A percentile compares a stretch with the other conserved stretches of the same genome.
Conservation (phyloP, 805 yeast species). For the Yamadazyma tumulicola region DNA sequence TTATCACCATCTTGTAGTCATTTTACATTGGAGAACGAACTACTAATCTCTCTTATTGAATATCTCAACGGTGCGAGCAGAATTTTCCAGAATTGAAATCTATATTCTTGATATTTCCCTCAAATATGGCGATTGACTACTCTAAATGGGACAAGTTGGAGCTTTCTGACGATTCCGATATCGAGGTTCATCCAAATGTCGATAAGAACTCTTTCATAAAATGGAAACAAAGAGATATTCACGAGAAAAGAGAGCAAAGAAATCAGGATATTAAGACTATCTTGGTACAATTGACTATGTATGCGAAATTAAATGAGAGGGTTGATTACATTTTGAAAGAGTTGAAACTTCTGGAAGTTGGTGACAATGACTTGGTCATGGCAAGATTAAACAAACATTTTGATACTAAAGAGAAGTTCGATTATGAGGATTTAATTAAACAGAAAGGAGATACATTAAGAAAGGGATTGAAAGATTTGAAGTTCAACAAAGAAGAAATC, state of each 20-base stretch:
- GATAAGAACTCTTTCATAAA: slow-evolving; percentile 88
- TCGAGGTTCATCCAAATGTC: slow-evolving; percentile 97
- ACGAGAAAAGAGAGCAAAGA: slow-evolving; percentile 82
- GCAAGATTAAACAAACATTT: slow-evolving; percentile 47
- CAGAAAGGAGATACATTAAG: slow-evolving; percentile 42
- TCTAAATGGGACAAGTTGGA: slow-evolving; percentile 98
- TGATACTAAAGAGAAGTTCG: slow-evolving; percentile 57
- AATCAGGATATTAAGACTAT: slow-evolving; percentile 74
- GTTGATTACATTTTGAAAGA: slow-evolving; percentile 59
- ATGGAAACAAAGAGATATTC: slow-evolving; percentile 97
- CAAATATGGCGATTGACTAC: slow-evolving; percentile 92
- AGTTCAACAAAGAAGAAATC: slow-evolving; percentile 32
- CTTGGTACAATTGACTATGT: slow-evolving; percentile 78
- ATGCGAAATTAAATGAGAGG: slow-evolving; percentile 65
- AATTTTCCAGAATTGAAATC: not conserved
- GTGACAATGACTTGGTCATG: slow-evolving; percentile 26
- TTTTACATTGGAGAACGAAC: no score
- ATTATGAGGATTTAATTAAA: slow-evolving; percentile 33
- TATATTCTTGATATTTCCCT: no score
- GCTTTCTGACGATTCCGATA: slow-evolving; percentile 92
- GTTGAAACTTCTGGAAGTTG: slow-evolving; percentile 39
- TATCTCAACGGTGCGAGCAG: no score
- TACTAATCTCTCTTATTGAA: no score
- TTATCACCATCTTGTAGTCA: no score
- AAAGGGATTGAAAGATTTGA: slow-evolving; percentile 40